Evolutionary conservation across 2,329 filamentous ascomycete genomes (phyloP), one percentile per base, ranked within the genome.

Genomic region (Trichocomaceae sp.): DNA sequence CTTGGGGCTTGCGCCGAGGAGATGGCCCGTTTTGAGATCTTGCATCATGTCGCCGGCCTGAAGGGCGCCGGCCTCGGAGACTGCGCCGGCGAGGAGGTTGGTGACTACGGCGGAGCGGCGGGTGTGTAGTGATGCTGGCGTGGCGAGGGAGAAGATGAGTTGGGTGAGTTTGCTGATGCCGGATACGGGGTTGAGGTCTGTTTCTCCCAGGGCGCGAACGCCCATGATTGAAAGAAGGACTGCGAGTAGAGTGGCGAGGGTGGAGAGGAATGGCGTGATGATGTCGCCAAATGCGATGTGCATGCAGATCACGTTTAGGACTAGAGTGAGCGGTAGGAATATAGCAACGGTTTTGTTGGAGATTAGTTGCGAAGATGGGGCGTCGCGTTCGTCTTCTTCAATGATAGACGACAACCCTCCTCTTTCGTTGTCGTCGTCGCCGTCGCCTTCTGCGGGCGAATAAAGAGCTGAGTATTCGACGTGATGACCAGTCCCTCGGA

Each of bases 21-120:
- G 76, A 70, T 99, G 91, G 0, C 93, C 93, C 0, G 93, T 96
- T 71, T 99, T 99, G 29, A 99, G 80, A 68, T 99, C 93, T 69
- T 99, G 93, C 81, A 99, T 88, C 54, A 99, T 83, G 70, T 99
- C 93, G 8, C 93, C 93, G 2, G 93, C 92, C 75, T 99, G 93
- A 4, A 97, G 77, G 3, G 93, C 93, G 5, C 93, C 87, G 3
- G 85, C 84, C 69, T 91, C 87, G 10, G 83, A 87, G 29, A 99
- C 85, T 0, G 93, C 93, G 8, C 93, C 93, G 0, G 92, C 93
- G 6, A 99, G 84, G 1, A 99, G 81, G 67, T 99, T 99, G 67
- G 96, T 95, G 54, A 96, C 80, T n/a, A 99, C 85, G 12, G 90
- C 89, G 17, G 69, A 71, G 41, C 90, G 89, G 61, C 87, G 86